A percentile compares a stretch with the other conserved stretches of the same genome.
phyloP scores from a whole-genome alignment of 768 basidiomycete species.

The Boletus subparvulus region DNA sequence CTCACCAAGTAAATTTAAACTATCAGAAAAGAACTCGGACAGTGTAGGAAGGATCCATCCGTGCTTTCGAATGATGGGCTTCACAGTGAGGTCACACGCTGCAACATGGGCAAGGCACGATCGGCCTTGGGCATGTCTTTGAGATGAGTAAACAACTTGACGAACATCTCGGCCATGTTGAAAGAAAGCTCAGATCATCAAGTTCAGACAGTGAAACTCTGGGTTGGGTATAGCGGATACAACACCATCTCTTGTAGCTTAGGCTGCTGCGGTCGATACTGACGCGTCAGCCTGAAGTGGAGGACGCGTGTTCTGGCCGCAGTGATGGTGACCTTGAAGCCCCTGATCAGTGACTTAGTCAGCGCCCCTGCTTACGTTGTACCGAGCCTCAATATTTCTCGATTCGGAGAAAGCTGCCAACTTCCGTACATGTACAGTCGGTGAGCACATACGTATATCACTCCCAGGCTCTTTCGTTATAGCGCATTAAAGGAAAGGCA shows the following conservation, averaged over 20 bases:
- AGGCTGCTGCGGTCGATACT: not conserved
- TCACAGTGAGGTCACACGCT: slow-evolving; percentile 72
- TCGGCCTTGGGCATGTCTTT: slow-evolving; percentile 65
- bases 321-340: no score
- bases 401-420: not conserved
- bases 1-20: slow-evolving; percentile 70
- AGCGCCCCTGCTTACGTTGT: not conserved
- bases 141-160: slow-evolving; percentile 70
- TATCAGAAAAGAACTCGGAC: slow-evolving; percentile 86
- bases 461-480: not conserved
- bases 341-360: slow-evolving; percentile 9
- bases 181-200: not conserved
- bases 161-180: slow-evolving; percentile 55
- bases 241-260: not conserved
- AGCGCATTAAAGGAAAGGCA: not conserved
- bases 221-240: not conserved
- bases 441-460: not conserved
- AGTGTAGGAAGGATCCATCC: slow-evolving; percentile 76
- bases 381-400: not conserved
- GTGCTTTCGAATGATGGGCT: slow-evolving; percentile 90
- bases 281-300: slow-evolving; percentile 2
- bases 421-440: no score
- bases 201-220: not conserved
- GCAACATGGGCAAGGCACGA: slow-evolving; percentile 64
- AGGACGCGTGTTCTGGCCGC: no score